These are phyloP conservation scores for Vitis hybrid DNA, from an alignment of 177 flowering plant genomes.

Conservation along the genomic window DNA sequence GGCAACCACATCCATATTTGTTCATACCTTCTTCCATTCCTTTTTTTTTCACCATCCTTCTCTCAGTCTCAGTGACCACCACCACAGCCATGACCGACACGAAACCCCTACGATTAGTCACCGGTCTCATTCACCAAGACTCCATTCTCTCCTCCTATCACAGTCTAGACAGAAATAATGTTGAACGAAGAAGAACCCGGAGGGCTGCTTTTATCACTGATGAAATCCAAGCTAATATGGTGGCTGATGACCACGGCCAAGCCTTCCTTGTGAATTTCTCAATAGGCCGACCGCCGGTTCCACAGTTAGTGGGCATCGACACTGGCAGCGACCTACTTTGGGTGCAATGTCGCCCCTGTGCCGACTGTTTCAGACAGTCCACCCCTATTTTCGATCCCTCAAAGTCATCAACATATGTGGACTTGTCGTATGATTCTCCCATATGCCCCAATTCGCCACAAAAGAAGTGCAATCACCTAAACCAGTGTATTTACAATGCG, in stretches of 20 bases:
- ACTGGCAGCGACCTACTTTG: constrained; percentile 20
- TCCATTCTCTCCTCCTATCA: constrained; percentile 9
- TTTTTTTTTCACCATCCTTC: not conserved
- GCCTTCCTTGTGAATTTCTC: constrained; percentile 11
- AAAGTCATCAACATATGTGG: constrained; percentile 23
- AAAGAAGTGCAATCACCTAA: not conserved
- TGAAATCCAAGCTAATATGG: not conserved
- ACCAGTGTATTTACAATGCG: constrained; percentile 14
- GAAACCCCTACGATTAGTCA: constrained; percentile 2
- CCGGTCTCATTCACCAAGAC: constrained; percentile 19
- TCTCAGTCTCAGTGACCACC: too few species aligned
- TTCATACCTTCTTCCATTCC: not conserved
- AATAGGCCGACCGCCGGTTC: constrained; percentile 17
- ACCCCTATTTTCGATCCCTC: constrained; percentile 13
- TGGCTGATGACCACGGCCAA: not conserved
- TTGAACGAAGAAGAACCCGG: not conserved
- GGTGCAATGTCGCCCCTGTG: constrained; percentile 20
- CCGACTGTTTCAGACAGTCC: not conserved
- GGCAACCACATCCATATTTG: too few species aligned
- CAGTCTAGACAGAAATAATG: not conserved
- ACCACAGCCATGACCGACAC: too few species aligned
- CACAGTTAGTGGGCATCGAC: constrained; percentile 11
- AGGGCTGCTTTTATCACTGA: not conserved
- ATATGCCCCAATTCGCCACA: not conserved
- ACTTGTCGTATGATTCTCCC: constrained; percentile 11